Conservation (phyloP, 768 basidiomycete genomes). For the Suillus alpinus region DNA sequence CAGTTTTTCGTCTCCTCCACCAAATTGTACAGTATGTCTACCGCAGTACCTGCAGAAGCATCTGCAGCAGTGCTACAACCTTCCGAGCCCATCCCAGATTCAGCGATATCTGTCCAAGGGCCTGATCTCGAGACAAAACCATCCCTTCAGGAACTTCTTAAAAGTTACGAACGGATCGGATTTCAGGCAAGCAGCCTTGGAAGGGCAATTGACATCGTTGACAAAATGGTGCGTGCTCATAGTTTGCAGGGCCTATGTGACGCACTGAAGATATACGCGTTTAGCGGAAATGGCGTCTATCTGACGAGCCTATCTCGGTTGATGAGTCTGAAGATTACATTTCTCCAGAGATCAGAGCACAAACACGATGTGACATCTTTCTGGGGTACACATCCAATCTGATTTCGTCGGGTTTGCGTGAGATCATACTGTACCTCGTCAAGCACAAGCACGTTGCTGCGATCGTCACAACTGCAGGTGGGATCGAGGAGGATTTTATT, state of each 20-base stretch:
- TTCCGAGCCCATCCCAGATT: slow-evolving; percentile 66
- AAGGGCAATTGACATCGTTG: slow-evolving; percentile 84
- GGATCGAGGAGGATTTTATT: slow-evolving; percentile 98
- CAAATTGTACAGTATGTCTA: slow-evolving; percentile 14
- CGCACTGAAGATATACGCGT: neutral
- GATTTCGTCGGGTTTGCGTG: slow-evolving; percentile 94
- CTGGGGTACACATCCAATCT: slow-evolving; percentile 98
- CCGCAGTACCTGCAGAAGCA: slow-evolving; percentile 50
- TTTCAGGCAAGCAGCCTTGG: slow-evolving; percentile 97
- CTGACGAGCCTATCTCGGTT: slow-evolving; percentile 71
- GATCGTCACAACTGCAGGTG: slow-evolving; percentile 96
- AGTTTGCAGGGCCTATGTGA: neutral
- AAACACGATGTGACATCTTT: slow-evolving; percentile 83
- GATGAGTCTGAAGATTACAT: slow-evolving; percentile 70
- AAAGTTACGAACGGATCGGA: slow-evolving; percentile 85
- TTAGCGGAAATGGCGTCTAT: slow-evolving; percentile 86
- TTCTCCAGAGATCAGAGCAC: slow-evolving; percentile 57
- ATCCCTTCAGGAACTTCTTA: slow-evolving; percentile 67
- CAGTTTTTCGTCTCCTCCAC: neutral
- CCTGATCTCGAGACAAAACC: slow-evolving; percentile 78
- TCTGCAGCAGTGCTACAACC: slow-evolving; percentile 76
- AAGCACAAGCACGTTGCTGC: slow-evolving; percentile 88
- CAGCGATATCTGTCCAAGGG: slow-evolving; percentile 73
- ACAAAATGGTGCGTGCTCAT: slow-evolving; percentile 72
- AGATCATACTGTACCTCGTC: slow-evolving; percentile 87